These are phyloP conservation scores for Ascocoryne sarcoides DNA, from an alignment of 2,329 filamentous ascomycete genomes.

Conservation along the genomic window DNA sequence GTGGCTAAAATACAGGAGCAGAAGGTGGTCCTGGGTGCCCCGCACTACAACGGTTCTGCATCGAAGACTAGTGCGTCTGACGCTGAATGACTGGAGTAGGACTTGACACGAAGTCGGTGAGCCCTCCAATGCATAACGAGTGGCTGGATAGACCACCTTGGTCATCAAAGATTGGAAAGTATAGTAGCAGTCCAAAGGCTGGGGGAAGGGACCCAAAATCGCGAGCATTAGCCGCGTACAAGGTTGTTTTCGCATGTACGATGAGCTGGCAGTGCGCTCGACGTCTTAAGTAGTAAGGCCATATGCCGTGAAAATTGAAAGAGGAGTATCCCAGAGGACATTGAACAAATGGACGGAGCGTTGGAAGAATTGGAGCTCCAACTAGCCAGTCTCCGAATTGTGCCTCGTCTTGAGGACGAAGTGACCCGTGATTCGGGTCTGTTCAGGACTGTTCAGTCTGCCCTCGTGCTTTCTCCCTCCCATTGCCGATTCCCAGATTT, in stretches of 20 bases:
- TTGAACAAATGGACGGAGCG: constrained; percentile 21
- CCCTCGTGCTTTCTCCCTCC: too few species aligned
- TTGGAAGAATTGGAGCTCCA: neutral
- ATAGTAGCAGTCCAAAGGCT: constrained; percentile 8
- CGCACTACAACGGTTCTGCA: constrained; percentile 25
- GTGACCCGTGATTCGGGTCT: neutral
- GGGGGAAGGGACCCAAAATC: constrained; percentile 18
- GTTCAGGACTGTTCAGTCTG: too few species aligned
- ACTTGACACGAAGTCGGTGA: constrained; percentile 32
- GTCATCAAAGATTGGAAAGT: constrained; percentile 10
- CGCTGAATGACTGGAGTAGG: constrained; percentile 29
- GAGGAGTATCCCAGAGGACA: constrained; percentile 29
- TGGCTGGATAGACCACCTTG: constrained; percentile 24
- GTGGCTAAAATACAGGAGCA: constrained; percentile 15
- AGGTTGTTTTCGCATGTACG: constrained; percentile 52
- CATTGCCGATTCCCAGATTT: neutral
- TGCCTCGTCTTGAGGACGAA: neutral
- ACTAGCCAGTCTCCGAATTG: neutral
- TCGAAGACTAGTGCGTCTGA: constrained; percentile 20
- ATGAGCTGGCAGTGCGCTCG: constrained; percentile 67
- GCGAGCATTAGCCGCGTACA: constrained; percentile 20
- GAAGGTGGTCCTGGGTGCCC: constrained; percentile 19
- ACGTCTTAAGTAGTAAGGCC: constrained; percentile 43
- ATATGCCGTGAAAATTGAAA: constrained; percentile 36
- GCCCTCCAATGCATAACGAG: constrained; percentile 28